Conservation (phyloP, 345 rosid genomes). For the Euphorbia pulcherrima region DNA sequence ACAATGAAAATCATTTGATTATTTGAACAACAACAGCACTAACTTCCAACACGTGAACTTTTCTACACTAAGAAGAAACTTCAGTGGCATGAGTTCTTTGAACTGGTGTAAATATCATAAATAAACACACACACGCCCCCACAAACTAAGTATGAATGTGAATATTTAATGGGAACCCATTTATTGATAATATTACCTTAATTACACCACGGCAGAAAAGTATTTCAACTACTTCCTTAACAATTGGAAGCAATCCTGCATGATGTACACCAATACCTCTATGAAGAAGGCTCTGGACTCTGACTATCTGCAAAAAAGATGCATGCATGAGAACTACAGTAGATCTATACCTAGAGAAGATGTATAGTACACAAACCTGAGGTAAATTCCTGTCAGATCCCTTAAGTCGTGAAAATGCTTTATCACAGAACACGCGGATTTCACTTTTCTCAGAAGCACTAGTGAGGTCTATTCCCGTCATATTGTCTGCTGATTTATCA, state of each 20-base stretch:
- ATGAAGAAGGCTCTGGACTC: slow-evolving; percentile 82
- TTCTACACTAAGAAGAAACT: not conserved
- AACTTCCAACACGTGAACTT: slow-evolving; percentile 9
- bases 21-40: slow-evolving; percentile 4
- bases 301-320: slow-evolving; percentile 60
- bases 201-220: slow-evolving; percentile 96
- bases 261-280: slow-evolving; percentile 97
- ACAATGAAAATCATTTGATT: slow-evolving; percentile 2
- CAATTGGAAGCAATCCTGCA: slow-evolving; percentile 98
- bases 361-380: slow-evolving; percentile 49
- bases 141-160: not conserved
- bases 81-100: not conserved
- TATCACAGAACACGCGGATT: slow-evolving; percentile 86
- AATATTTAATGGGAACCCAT: not conserved
- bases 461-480: slow-evolving; percentile 75
- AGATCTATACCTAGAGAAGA: not conserved
- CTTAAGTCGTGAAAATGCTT: slow-evolving; percentile 89
- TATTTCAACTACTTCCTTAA: slow-evolving; percentile 98
- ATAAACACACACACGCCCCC: not conserved
- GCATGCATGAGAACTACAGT: slow-evolving; percentile 1
- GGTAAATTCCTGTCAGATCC: slow-evolving; percentile 95
- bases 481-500: slow-evolving; percentile 75
- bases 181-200: slow-evolving; percentile 52
- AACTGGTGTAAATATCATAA: slow-evolving; percentile 7
- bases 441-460: slow-evolving; percentile 79